Conservation (phyloP, 176 grass and related monocot species). For the Eleusine indica region DNA sequence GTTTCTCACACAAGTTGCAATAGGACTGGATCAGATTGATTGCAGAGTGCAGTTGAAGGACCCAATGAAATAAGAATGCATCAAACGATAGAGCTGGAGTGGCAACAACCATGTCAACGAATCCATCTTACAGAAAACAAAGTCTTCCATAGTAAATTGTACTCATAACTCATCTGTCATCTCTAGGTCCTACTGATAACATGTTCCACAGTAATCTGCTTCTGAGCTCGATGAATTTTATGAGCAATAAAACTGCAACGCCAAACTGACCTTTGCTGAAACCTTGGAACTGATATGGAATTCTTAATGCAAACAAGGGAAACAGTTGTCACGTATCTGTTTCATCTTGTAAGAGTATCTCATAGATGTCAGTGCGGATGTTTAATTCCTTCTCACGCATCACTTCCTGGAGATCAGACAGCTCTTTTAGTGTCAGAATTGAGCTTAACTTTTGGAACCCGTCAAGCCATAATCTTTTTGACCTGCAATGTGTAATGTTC, state of each 20-base stretch:
- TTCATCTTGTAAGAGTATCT: slow-evolving; percentile 93
- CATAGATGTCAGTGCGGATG: slow-evolving; percentile 91
- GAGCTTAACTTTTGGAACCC: slow-evolving; percentile 87
- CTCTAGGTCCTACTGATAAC: slow-evolving; percentile 3
- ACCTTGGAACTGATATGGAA: slow-evolving; percentile 27
- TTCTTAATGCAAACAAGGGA: slow-evolving; percentile 5
- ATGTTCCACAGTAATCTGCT: slow-evolving; percentile 2
- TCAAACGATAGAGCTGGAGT: background rate
- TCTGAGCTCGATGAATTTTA: background rate
- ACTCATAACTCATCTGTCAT: no score
- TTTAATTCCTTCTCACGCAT: slow-evolving; percentile 93
- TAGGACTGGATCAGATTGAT: background rate
- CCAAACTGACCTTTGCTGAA: slow-evolving; percentile 8
- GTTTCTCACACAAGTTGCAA: background rate
- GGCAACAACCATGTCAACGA: background rate
- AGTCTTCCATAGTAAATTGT: background rate
- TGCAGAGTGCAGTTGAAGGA: background rate
- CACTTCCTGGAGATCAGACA: slow-evolving; percentile 98
- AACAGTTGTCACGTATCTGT: slow-evolving; percentile 46
- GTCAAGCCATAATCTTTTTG: slow-evolving; percentile 95
- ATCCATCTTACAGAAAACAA: slow-evolving; percentile 9
- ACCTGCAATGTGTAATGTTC: slow-evolving; percentile 51
- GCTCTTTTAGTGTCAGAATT: slow-evolving; percentile 74
- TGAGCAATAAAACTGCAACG: slow-evolving; percentile 21
- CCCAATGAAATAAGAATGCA: slow-evolving; percentile 2